phyloP scores from a whole-genome alignment of 768 basidiomycete genomes.

The Rhizopogon sp. region DNA sequence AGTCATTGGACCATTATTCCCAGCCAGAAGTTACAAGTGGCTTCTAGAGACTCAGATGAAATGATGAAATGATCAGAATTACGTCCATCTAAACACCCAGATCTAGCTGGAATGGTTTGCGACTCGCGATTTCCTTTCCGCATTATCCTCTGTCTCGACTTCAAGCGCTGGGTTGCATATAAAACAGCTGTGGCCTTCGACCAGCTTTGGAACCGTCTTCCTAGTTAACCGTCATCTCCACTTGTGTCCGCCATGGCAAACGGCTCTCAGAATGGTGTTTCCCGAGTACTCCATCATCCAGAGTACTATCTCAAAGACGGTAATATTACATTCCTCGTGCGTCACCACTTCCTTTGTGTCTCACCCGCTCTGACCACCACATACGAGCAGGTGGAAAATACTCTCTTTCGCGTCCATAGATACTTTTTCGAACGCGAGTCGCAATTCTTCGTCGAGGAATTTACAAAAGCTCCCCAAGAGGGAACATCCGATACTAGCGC shows the following conservation, averaged over 20 bases:
- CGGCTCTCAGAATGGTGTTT: neutral
- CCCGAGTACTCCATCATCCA: neutral
- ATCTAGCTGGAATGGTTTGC: too few relatives aligned
- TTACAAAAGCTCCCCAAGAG: conserved; percentile 8
- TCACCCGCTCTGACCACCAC: neutral
- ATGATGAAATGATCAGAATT: neutral
- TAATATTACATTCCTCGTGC: neutral
- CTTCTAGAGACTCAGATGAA: neutral
- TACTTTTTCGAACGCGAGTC: conserved; percentile 30
- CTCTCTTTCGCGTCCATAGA: neutral
- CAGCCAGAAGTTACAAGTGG: too few relatives aligned
- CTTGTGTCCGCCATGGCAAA: neutral
- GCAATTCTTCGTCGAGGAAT: conserved; percentile 19
- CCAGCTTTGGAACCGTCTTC: neutral
- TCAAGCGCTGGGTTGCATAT: neutral
- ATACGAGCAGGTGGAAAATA: neutral
- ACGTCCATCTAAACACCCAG: neutral
- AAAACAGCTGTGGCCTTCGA: neutral
- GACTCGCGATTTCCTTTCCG: too few relatives aligned
- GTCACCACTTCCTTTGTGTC: neutral
- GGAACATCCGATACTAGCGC: neutral
- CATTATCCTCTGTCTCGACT: neutral
- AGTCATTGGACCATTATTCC: too few relatives aligned
- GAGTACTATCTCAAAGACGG: neutral
- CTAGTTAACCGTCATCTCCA: neutral